A percentile compares a stretch with the other conserved stretches of the same genome.
phyloP scores from a whole-genome alignment of 345 rosid genomes.

The Cardamine occulta region DNA sequence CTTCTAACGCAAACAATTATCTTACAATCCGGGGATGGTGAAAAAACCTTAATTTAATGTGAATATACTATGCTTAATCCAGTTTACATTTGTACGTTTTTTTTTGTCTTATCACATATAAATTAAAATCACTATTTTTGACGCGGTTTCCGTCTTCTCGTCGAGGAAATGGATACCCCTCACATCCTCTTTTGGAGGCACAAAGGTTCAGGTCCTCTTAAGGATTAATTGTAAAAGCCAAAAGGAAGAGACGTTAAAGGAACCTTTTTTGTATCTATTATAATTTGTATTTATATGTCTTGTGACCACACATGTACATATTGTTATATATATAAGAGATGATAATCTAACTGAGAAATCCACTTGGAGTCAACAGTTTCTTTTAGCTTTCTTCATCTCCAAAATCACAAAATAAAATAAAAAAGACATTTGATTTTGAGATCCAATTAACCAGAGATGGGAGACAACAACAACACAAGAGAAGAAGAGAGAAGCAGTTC shows the following conservation, averaged over 20 bases:
- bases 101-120: not conserved
- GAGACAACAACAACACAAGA: constrained; percentile 33
- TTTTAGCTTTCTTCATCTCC: constrained; percentile 19
- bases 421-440: constrained; percentile 13
- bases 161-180: no score
- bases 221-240: constrained; percentile 10
- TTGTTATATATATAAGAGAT: constrained; percentile 23
- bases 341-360: constrained; percentile 22
- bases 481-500: constrained; percentile 34
- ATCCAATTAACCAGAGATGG: constrained; percentile 29
- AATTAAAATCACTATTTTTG: not conserved
- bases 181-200: no score
- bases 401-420: not conserved
- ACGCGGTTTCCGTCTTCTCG: constrained; percentile 38
- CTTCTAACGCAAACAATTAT: not conserved
- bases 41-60: not conserved
- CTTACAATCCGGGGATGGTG: not conserved
- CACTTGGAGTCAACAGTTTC: constrained; percentile 1
- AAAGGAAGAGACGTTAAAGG: constrained; percentile 10
- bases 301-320: constrained; percentile 30
- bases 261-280: constrained; percentile 30
- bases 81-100: not conserved
- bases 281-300: constrained; percentile 32
- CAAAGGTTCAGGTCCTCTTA: no score
- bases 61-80: constrained; percentile 5